These are phyloP conservation scores for Bidens hawaiensis DNA, from an alignment of 140 eudicot genomes.

Conservation along the genomic window DNA sequence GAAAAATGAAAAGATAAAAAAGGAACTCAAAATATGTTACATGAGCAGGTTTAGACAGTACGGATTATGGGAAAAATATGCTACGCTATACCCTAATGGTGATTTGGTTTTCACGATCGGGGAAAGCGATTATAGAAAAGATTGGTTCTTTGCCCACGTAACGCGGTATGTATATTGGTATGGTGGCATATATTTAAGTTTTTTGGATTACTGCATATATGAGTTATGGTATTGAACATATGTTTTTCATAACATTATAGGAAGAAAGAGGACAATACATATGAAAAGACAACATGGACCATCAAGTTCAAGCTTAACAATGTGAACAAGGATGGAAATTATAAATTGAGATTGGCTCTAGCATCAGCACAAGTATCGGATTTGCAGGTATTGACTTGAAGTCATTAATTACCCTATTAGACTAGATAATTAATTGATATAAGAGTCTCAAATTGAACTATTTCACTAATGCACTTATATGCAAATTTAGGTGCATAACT, in stretches of 20 bases:
- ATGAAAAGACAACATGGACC: slow-evolving; percentile 59
- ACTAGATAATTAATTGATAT: not conserved
- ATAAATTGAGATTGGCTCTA: slow-evolving; percentile 53
- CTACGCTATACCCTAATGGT: slow-evolving; percentile 43
- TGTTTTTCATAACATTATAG: slow-evolving; percentile 13
- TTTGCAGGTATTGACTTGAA: slow-evolving; percentile 36
- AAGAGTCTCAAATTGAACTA: not conserved
- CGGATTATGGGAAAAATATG: slow-evolving; percentile 78
- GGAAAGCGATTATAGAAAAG: slow-evolving; percentile 46
- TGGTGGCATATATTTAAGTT: not conserved
- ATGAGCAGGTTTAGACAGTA: slow-evolving; percentile 61
- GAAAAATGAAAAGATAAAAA: not conserved
- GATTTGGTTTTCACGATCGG: slow-evolving; percentile 66
- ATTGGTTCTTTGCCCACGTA: slow-evolving; percentile 72
- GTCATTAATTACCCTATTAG: not conserved
- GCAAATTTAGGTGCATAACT: too few relatives aligned
- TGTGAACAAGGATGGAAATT: slow-evolving; percentile 31
- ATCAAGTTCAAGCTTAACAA: slow-evolving; percentile 43
- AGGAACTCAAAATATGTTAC: not conserved
- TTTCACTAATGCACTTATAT: too few relatives aligned
- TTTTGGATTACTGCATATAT: not conserved
- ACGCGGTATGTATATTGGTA: slow-evolving; percentile 42
- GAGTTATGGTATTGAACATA: not conserved
- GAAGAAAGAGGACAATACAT: slow-evolving; percentile 31
- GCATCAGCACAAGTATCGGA: slow-evolving; percentile 62